Percentiles rank a stretch among this genome's conserved stretches.
phyloP scores from a whole-genome alignment of 176 grass and related monocot genomes.

The Miscanthus lutarioriparius region DNA sequence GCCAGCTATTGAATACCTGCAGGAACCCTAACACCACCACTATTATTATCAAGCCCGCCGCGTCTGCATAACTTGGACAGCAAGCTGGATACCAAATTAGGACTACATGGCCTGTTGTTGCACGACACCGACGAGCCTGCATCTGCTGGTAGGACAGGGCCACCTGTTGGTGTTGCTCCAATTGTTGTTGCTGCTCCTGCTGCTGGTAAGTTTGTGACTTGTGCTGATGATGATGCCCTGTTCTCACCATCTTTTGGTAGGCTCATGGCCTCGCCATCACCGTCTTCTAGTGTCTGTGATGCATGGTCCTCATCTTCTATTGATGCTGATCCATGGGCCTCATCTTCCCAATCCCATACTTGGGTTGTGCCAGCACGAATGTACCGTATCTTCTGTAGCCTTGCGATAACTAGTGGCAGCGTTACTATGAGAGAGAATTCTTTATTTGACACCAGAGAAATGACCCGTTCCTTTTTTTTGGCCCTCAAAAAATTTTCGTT shows the following conservation, averaged over 20 bases:
- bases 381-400: slow-evolving; percentile 12
- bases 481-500: no score
- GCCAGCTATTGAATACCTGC: not conserved
- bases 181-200: not conserved
- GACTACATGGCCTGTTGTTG: not conserved
- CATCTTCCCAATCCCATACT: not conserved
- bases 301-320: no score
- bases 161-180: not conserved
- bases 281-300: no score
- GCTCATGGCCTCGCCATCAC: no score
- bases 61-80: not conserved
- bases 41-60: not conserved
- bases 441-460: no score
- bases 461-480: no score
- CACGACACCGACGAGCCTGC: no score
- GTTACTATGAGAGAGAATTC: no score
- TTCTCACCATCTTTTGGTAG: no score
- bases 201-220: no score
- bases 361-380: not conserved
- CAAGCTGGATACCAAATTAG: not conserved
- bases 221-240: no score
- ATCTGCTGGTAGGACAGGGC: not conserved
- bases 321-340: no score
- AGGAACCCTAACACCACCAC: not conserved
- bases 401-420: accelerated